phyloP scores from a whole-genome alignment of 495 filamentous ascomycete species.

The Penicillium lividum region DNA sequence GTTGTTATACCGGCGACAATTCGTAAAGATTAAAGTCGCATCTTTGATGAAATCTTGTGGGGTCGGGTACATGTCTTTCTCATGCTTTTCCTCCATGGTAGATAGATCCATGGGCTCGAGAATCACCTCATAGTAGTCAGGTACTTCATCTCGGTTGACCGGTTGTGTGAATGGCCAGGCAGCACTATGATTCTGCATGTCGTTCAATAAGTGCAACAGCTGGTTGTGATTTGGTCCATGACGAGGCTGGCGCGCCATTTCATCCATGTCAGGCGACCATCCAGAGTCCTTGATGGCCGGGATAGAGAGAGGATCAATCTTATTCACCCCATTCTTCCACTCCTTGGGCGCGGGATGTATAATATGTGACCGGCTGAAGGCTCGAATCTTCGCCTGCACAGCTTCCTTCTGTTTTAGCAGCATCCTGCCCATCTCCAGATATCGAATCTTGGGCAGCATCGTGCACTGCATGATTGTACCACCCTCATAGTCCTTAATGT shows the following conservation, averaged over 20 bases:
- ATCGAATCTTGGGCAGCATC: conserved; percentile 93
- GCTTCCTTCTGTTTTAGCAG: conserved; percentile 95
- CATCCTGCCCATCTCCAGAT: conserved; percentile 93
- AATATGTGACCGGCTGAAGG: conserved; percentile 84
- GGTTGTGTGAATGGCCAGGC: conserved; percentile 95
- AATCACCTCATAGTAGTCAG: conserved; percentile 98
- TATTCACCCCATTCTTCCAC: conserved; percentile 69
- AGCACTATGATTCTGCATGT: conserved; percentile 88
- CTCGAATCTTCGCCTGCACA: conserved; percentile 90
- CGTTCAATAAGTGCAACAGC: conserved; percentile 87
- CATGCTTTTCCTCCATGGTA: conserved; percentile 95
- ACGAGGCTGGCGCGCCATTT: conserved; percentile 91
- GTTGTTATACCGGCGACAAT: conserved; percentile 94
- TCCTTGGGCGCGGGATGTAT: conserved; percentile 82
- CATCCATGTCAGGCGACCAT: conserved; percentile 97
- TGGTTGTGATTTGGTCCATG: conserved; percentile 96
- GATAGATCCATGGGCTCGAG: conserved; percentile 95
- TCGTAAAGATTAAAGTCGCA: conserved; percentile 88
- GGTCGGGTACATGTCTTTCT: conserved; percentile 86
- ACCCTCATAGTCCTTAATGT: conserved; percentile 99
- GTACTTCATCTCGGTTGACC: conserved; percentile 92
- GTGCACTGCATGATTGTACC: conserved; percentile 99
- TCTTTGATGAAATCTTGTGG: conserved; percentile 94
- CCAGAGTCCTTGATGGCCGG: conserved; percentile 84
- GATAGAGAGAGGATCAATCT: conserved; percentile 80